Percentiles rank a stretch among this genome's conserved stretches.
Evolutionary conservation across 306 rosid genomes (phyloP).

Genomic region (Psophocarpus tetragonolobus): DNA sequence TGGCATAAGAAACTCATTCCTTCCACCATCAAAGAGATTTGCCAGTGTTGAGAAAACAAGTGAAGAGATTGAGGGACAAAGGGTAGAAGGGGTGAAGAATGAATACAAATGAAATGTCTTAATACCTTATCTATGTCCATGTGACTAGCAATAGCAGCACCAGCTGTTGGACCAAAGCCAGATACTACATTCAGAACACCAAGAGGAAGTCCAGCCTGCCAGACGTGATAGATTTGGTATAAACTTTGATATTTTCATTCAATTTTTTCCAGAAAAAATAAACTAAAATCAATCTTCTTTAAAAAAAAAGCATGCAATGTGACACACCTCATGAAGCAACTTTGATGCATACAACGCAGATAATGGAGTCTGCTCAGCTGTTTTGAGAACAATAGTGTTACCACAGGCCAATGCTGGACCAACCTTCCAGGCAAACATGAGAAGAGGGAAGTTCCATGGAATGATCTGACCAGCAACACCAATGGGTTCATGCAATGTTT

Average conservation of each 20-base stretch:
- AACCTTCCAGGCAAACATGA: conserved; percentile 19
- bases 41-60: conserved; percentile 4
- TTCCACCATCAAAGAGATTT: background rate
- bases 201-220: conserved; percentile 77
- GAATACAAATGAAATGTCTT: background rate
- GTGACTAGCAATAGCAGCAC: conserved; percentile 79
- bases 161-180: conserved; percentile 88
- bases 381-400: conserved; percentile 70
- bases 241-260: background rate
- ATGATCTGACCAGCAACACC: conserved; percentile 21
- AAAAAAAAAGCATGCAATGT: background rate
- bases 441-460: conserved; percentile 21
- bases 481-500: conserved; percentile 11
- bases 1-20: background rate
- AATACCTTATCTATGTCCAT: conserved; percentile 80
- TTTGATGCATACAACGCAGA: conserved; percentile 63
- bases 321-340: conserved; percentile 66
- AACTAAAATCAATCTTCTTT: background rate
- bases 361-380: conserved; percentile 88
- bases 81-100: background rate
- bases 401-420: conserved; percentile 28
- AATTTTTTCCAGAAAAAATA: background rate
- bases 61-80: background rate
- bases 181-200: conserved; percentile 74
- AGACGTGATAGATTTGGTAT: conserved; percentile 18